phyloP scores from a whole-genome alignment of 305 asterid species.

The Withania somnifera region DNA sequence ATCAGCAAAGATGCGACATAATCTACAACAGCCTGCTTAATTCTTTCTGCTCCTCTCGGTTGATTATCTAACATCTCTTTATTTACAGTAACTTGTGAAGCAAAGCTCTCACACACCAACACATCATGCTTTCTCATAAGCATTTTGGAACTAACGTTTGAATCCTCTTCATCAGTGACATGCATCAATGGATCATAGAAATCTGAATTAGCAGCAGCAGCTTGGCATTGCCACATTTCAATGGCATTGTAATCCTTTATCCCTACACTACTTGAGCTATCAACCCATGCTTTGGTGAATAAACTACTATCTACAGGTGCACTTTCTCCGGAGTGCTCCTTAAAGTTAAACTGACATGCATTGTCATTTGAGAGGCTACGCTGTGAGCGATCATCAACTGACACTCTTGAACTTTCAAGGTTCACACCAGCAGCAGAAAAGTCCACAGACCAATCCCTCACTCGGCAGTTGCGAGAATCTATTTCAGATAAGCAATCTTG shows the following conservation, averaged over 20 bases:
- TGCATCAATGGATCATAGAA: constrained; percentile 50
- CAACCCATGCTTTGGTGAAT: constrained; percentile 96
- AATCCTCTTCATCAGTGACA: constrained; percentile 73
- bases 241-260: constrained; percentile 88
- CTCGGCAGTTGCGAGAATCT: constrained; percentile 97
- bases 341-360: constrained; percentile 48
- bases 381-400: constrained; percentile 60
- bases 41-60: constrained; percentile 64
- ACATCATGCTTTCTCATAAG: constrained; percentile 28
- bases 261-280: constrained; percentile 78
- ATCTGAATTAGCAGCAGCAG: constrained; percentile 95
- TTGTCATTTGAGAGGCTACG: constrained; percentile 68
- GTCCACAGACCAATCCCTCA: constrained; percentile 97
- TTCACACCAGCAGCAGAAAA: constrained; percentile 89
- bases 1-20: constrained; percentile 90
- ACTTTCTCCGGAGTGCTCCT: constrained; percentile 93
- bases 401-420: constrained; percentile 54
- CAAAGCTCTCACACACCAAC: constrained; percentile 65
- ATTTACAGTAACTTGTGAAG: constrained; percentile 56
- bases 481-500: constrained; percentile 92
- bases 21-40: constrained; percentile 85
- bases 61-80: constrained; percentile 49
- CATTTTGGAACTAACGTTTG: constrained; percentile 47
- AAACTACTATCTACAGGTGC: constrained; percentile 70
- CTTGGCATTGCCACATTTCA: constrained; percentile 99